phyloP scores from a whole-genome alignment of 768 basidiomycete species.

The Clavaria fumosa region DNA sequence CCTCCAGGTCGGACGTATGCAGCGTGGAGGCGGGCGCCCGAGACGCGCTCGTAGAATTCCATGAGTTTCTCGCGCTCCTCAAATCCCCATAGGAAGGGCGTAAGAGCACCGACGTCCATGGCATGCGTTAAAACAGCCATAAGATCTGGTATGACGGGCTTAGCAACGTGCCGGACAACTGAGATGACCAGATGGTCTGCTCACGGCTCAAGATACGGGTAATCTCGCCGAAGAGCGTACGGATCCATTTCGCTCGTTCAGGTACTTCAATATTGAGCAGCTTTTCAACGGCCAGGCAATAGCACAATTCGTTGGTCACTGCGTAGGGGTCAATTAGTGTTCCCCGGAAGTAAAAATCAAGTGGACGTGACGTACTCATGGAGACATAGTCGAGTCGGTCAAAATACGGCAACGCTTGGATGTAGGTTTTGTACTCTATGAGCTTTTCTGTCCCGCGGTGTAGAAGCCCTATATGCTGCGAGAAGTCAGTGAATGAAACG shows the following conservation, averaged over 20 bases:
- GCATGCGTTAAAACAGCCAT: conserved; percentile 95
- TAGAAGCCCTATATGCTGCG: conserved; percentile 82
- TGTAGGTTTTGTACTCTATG: conserved; percentile 98
- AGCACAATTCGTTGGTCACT: conserved; percentile 99
- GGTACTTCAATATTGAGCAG: conserved; percentile 94
- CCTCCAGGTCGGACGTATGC: conserved; percentile 98
- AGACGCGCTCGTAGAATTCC: conserved; percentile 99
- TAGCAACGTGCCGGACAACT: neutral
- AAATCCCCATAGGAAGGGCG: conserved; percentile 99
- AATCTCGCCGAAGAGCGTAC: conserved; percentile 93
- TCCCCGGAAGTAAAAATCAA: neutral
- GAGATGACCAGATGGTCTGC: conserved; percentile 14
- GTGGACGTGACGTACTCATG: conserved; percentile 61
- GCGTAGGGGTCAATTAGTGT: conserved; percentile 1
- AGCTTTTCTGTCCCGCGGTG: conserved; percentile 98
- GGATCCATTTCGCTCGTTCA: conserved; percentile 95
- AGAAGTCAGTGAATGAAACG: conserved; percentile 6
- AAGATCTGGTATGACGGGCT: conserved; percentile 38
- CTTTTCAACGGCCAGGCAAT: conserved; percentile 95
- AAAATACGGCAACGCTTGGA: conserved; percentile 95
- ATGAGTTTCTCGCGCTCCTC: conserved; percentile 99
- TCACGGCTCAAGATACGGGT: conserved; percentile 88
- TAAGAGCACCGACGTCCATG: conserved; percentile 96
- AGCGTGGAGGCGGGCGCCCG: conserved; percentile 90
- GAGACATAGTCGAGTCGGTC: conserved; percentile 98